Conservation (phyloP, 495 filamentous ascomycete species). For the Aspergillus sclerotiicarbonarius region DNA sequence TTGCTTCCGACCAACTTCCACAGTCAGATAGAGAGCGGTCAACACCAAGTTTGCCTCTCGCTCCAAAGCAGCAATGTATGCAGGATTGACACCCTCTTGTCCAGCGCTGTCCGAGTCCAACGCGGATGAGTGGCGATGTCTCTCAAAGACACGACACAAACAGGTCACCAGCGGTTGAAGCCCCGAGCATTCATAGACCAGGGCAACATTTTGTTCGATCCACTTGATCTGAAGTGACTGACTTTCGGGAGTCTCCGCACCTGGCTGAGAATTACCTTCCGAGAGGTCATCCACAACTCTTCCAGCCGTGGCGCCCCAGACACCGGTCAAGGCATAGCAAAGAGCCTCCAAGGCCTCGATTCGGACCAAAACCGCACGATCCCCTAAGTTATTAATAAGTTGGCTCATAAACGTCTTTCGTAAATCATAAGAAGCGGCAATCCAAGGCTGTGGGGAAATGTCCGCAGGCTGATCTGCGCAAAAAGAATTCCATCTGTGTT, state of each 20-base stretch:
- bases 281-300: conserved; percentile 29
- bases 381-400: conserved; percentile 40
- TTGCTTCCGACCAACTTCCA: conserved; percentile 63
- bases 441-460: conserved; percentile 45
- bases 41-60: conserved; percentile 50
- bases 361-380: conserved; percentile 51
- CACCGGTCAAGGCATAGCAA: conserved; percentile 72
- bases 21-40: conserved; percentile 68
- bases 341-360: conserved; percentile 70
- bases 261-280: conserved; percentile 19
- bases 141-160: conserved; percentile 59
- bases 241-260: conserved; percentile 38
- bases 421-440: conserved; percentile 42
- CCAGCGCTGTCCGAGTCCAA: conserved; percentile 33
- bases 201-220: conserved; percentile 62
- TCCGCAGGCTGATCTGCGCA: conserved; percentile 34
- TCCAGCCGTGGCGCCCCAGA: conserved; percentile 74
- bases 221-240: conserved; percentile 64
- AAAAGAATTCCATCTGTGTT: conserved; percentile 59
- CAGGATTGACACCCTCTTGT: conserved; percentile 29
- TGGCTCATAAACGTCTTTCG: conserved; percentile 44
- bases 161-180: conserved; percentile 59
- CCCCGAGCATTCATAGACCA: conserved; percentile 60
- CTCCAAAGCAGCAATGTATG: conserved; percentile 38
- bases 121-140: conserved; percentile 27